Conservation (phyloP, 495 filamentous ascomycete genomes). For the Penicillium longicatenatum region DNA sequence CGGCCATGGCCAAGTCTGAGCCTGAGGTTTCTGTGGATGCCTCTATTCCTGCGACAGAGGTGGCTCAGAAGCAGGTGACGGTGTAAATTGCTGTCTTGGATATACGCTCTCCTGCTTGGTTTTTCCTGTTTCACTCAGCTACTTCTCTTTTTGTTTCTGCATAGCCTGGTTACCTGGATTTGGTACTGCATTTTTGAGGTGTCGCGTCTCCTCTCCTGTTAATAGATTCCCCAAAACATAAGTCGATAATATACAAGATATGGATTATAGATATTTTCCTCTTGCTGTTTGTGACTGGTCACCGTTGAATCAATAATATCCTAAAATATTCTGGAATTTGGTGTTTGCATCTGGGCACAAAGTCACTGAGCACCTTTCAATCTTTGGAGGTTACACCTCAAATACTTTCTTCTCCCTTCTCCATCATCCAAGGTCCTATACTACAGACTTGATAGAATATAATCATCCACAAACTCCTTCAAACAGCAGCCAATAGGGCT, state of each 20-base stretch:
- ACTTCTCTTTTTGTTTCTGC: slow-evolving; percentile 18
- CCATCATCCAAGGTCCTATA: too few relatives aligned
- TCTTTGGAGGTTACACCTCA: too few relatives aligned
- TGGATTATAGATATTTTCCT: background rate
- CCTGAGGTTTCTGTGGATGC: slow-evolving; percentile 16
- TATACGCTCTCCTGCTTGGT: background rate
- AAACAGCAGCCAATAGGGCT: too few relatives aligned
- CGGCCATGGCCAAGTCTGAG: slow-evolving; percentile 24
- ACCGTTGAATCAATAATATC: too few relatives aligned
- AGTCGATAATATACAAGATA: slow-evolving; percentile 15
- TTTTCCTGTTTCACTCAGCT: background rate
- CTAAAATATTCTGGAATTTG: background rate
- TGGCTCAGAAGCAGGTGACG: slow-evolving; percentile 27
- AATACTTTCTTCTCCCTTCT: too few relatives aligned
- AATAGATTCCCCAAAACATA: slow-evolving; percentile 24
- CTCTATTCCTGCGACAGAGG: slow-evolving; percentile 25
- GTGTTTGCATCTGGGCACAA: background rate
- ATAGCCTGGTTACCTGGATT: slow-evolving; percentile 26
- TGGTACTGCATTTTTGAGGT: slow-evolving; percentile 16
- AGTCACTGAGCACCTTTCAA: background rate
- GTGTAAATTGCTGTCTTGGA: slow-evolving; percentile 16
- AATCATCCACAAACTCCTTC: too few relatives aligned
- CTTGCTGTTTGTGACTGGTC: too few relatives aligned
- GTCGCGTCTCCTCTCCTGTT: slow-evolving; percentile 11
- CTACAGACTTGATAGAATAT: too few relatives aligned